phyloP scores from a whole-genome alignment of 2,329 filamentous ascomycete genomes.

The Trichoderma sp. region DNA sequence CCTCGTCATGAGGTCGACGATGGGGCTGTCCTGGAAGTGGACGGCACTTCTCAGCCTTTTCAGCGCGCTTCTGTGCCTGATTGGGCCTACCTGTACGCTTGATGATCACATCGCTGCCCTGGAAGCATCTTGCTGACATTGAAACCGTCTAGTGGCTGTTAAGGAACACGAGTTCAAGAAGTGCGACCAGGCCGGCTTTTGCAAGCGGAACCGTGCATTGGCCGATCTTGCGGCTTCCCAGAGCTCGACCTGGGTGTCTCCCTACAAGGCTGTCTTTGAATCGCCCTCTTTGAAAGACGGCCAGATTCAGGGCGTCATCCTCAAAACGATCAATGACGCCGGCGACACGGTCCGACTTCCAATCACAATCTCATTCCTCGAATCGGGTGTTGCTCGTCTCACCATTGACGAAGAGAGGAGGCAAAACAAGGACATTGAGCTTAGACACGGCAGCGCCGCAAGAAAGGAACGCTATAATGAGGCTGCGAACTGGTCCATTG shows the following conservation, averaged over 20 bases:
- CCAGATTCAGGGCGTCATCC: constrained; percentile 74
- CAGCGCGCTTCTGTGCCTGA: constrained; percentile 59
- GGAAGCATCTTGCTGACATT: constrained; percentile 30
- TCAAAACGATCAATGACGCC: constrained; percentile 70
- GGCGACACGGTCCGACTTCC: constrained; percentile 76
- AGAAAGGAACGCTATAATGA: constrained; percentile 96
- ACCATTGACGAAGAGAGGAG: constrained; percentile 90
- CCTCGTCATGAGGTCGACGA: constrained; percentile 52
- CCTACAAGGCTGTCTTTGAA: constrained; percentile 74
- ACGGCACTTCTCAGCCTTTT: constrained; percentile 64
- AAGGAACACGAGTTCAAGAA: constrained; percentile 98
- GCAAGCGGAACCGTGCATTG: constrained; percentile 88
- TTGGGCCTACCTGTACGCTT: constrained; percentile 66
- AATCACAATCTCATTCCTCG: constrained; percentile 82
- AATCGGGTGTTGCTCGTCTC: constrained; percentile 85
- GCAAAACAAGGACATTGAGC: constrained; percentile 82
- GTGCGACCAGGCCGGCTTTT: constrained; percentile 94
- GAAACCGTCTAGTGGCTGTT: constrained; percentile 64
- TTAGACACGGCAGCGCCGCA: constrained; percentile 80
- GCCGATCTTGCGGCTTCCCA: constrained; percentile 73
- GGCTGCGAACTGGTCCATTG: constrained; percentile 80
- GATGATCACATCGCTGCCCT: neutral
- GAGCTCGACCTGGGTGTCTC: constrained; percentile 72
- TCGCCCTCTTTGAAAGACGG: constrained; percentile 78
- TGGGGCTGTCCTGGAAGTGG: constrained; percentile 63